phyloP scores from a whole-genome alignment of 768 basidiomycete species.

The Xerocomellus intermedius region DNA sequence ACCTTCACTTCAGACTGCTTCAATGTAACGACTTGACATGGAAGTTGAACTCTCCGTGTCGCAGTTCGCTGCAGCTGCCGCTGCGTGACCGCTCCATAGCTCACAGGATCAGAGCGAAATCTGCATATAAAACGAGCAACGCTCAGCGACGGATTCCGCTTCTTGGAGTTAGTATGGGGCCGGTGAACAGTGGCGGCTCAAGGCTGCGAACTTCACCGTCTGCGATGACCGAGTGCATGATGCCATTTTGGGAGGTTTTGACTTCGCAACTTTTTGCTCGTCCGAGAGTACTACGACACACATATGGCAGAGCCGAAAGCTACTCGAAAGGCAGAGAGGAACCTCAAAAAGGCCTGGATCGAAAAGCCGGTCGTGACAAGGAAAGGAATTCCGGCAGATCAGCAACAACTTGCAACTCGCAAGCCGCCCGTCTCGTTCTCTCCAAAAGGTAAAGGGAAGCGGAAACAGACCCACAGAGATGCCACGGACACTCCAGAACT shows the following conservation, averaged over 20 bases:
- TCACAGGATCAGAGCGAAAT: not conserved
- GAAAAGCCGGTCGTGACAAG: slow-evolving; percentile 10
- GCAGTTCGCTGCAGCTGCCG: not conserved
- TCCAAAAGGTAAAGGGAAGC: slow-evolving; percentile 33
- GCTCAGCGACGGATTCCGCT: not conserved
- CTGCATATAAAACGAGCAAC: not conserved
- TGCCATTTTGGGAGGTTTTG: slow-evolving; percentile 6
- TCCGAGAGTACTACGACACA: not conserved
- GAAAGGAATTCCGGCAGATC: not conserved
- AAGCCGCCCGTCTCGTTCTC: slow-evolving; percentile 10
- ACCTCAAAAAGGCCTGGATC: slow-evolving; percentile 24
- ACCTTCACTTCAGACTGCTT: not conserved
- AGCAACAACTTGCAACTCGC: not conserved
- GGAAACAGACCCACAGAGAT: slow-evolving; percentile 4
- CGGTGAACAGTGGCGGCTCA: too few species aligned
- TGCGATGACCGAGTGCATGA: not conserved
- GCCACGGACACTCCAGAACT: not conserved
- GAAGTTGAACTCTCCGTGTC: not conserved
- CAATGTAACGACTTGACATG: not conserved
- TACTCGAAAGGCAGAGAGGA: slow-evolving; percentile 21
- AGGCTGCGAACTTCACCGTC: not conserved
- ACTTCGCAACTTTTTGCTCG: not conserved
- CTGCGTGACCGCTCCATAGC: not conserved
- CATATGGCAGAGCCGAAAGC: slow-evolving; percentile 18
- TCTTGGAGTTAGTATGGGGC: not conserved